Percentiles rank a stretch among this genome's conserved stretches.
Evolutionary conservation across 2,329 filamentous ascomycete species (phyloP).

Genomic region (Dendryphion nanum): DNA sequence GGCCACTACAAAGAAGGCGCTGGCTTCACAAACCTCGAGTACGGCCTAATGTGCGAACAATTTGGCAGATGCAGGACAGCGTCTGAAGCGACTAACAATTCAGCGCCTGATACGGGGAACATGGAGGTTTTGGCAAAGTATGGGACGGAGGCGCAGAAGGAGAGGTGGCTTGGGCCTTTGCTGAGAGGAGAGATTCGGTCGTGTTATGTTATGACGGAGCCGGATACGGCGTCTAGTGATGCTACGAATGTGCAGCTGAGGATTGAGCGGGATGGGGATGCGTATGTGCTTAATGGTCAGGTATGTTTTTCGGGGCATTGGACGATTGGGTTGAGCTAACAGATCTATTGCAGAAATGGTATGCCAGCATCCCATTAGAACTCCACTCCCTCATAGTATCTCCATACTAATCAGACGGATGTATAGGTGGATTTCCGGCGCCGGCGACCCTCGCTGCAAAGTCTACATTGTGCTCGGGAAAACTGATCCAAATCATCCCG

Average conservation of each 20-base stretch:
- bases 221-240: slow-evolving; percentile 79
- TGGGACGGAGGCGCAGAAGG: slow-evolving; percentile 79
- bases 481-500: slow-evolving; percentile 68
- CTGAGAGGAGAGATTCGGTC: slow-evolving; percentile 80
- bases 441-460: slow-evolving; percentile 83
- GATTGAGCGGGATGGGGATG: slow-evolving; percentile 76
- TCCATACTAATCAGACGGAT: background rate
- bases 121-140: slow-evolving; percentile 93
- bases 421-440: slow-evolving; percentile 78
- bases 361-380: background rate
- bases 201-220: slow-evolving; percentile 90
- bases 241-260: slow-evolving; percentile 83
- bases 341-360: slow-evolving; percentile 70
- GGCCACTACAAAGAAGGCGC: slow-evolving; percentile 91
- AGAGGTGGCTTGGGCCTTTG: slow-evolving; percentile 73
- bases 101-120: slow-evolving; percentile 86
- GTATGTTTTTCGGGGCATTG: slow-evolving; percentile 44
- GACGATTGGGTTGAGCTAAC: background rate
- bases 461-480: slow-evolving; percentile 97
- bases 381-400: background rate
- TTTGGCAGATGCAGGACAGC: slow-evolving; percentile 79
- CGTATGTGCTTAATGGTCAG: slow-evolving; percentile 84
- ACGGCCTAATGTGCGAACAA: slow-evolving; percentile 95
- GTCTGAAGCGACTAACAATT: slow-evolving; percentile 70
- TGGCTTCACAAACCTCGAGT: slow-evolving; percentile 89